Evolutionary conservation across 441 rosid genomes (phyloP), one percentile per base, ranked within the genome.

Genomic region (Erysimum cheiri): DNA sequence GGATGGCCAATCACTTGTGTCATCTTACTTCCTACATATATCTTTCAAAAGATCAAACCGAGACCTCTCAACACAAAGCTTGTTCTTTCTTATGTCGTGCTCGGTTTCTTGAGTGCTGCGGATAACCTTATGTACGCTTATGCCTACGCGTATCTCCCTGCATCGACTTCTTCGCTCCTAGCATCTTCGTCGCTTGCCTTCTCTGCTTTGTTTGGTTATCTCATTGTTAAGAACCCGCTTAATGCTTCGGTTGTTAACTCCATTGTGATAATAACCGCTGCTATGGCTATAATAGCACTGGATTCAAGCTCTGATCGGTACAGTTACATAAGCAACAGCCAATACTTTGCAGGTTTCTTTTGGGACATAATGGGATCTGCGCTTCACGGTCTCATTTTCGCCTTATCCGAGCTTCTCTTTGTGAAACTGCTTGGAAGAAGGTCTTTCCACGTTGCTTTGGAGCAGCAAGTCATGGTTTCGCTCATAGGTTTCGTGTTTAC

Each of bases 281-380:
- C 94, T 2, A 79, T 87, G 92, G 69, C 89, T 36, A 77, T 87
- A 15, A 86, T 93, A 37, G 98, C 96, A 6, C 31, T 90, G 67
- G 97, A 90, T 71, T 93, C 96, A 1, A 81, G 81, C 75, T 91
- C 98, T 7, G 96, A 91, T 72, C 72, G 87, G 47, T 89, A 87
- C 12, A 77, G 64, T 43, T 37, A 77, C 57, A 70, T 89, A 22
- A 85, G 78, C 35, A 71, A 80, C 61, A 66, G 68, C 11, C 97
- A 89, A 44, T 90, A 89, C 74, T 76, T 81, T 63, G 74, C 86
- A 80, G 98, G 97, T 4, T 89, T 85, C 50, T 57, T 88, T n/a
- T 88, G 96, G 93, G 91, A 88, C 54, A 82, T 91, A 29, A 48
- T 87, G 56, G 98, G 88, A 17, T 93, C 98, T 3, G 94, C 92